Evolutionary conservation across 2,329 filamentous ascomycete species (phyloP).

Genomic region (Pseudonectria foliicola): DNA sequence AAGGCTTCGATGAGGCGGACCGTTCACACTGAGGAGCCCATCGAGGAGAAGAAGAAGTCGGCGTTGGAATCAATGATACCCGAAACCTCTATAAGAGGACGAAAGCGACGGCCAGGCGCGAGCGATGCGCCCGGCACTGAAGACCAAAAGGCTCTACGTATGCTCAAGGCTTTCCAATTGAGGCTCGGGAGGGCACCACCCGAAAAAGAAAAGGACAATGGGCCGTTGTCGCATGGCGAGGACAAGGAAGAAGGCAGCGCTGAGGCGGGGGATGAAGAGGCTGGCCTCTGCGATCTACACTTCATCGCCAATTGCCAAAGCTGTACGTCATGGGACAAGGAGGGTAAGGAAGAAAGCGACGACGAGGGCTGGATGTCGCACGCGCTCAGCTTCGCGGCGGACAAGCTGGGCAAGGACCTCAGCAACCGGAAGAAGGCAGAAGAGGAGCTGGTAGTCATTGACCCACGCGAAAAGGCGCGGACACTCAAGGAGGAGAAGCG

Average conservation of each 20-base stretch:
- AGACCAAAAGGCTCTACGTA: conserved; percentile 58
- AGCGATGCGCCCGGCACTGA: conserved; percentile 44
- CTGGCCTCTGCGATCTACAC: conserved; percentile 79
- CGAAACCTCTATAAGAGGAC: conserved; percentile 58
- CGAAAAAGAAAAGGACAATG: conserved; percentile 7
- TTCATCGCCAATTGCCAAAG: conserved; percentile 95
- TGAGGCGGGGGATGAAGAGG: conserved; percentile 52
- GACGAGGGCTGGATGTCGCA: conserved; percentile 81
- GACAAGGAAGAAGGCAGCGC: conserved; percentile 18
- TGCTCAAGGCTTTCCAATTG: conserved; percentile 73
- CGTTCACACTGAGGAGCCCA: conserved; percentile 38
- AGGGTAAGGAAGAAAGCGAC: conserved; percentile 50
- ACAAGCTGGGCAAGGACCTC: conserved; percentile 84
- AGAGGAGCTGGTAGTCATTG: conserved; percentile 87
- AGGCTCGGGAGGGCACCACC: conserved; percentile 56
- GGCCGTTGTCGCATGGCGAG: conserved; percentile 8
- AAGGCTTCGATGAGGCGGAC: conserved; percentile 76
- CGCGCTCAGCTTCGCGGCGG: conserved; percentile 76
- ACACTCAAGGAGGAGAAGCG: conserved; percentile 61
- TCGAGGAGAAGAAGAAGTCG: conserved; percentile 55
- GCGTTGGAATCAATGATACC: conserved; percentile 70
- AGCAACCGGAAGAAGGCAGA: conserved; percentile 86
- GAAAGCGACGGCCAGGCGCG: conserved; percentile 59
- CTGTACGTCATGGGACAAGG: conserved; percentile 75
- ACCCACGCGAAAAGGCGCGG: conserved; percentile 76